Evolutionary conservation across 768 basidiomycete species (phyloP).

Genomic region (Russula ochroleuca): DNA sequence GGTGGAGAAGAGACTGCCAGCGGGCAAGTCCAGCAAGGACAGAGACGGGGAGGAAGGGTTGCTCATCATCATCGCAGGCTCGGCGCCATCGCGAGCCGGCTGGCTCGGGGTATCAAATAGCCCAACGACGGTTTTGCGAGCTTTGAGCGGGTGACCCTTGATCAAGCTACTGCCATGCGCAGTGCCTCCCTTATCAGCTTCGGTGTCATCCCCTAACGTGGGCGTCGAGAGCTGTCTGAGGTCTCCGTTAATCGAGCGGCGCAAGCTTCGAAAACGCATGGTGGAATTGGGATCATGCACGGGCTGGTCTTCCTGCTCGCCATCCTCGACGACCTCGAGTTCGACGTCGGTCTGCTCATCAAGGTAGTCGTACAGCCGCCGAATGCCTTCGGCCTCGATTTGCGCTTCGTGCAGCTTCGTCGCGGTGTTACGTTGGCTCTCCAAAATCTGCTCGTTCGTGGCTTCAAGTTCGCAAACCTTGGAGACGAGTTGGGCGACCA

Average conservation of each 20-base stretch:
- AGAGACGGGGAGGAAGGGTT: slow-evolving; percentile 17
- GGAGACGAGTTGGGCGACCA: slow-evolving; percentile 64
- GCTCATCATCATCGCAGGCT: slow-evolving; percentile 10
- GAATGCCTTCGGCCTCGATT: slow-evolving; percentile 65
- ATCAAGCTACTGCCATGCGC: slow-evolving; percentile 22
- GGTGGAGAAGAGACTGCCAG: slow-evolving; percentile 10
- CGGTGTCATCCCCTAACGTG: slow-evolving; percentile 29
- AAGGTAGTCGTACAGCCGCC: slow-evolving; percentile 64
- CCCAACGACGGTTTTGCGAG: slow-evolving; percentile 55
- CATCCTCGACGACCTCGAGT: slow-evolving; percentile 41
- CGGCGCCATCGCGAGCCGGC: slow-evolving; percentile 5
- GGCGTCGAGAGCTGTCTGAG: slow-evolving; percentile 26
- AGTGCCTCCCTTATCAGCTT: slow-evolving; percentile 32
- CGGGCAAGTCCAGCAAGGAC: slow-evolving; percentile 23
- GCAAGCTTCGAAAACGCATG: slow-evolving; percentile 48
- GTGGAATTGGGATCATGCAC: slow-evolving; percentile 36
- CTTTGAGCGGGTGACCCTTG: slow-evolving; percentile 29
- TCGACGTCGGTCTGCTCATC: slow-evolving; percentile 52
- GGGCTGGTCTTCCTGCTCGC: slow-evolving; percentile 34
- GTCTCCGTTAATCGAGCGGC: slow-evolving; percentile 40
- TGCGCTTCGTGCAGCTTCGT: slow-evolving; percentile 64
- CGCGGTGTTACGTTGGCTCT: slow-evolving; percentile 59
- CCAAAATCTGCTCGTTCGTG: slow-evolving; percentile 61
- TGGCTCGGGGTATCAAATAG: slow-evolving; percentile 46
- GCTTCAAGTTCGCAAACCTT: slow-evolving; percentile 78